These are phyloP conservation scores for Trichoderma cornu-damae DNA, from an alignment of 2,329 filamentous ascomycete genomes.

Conservation along the genomic window DNA sequence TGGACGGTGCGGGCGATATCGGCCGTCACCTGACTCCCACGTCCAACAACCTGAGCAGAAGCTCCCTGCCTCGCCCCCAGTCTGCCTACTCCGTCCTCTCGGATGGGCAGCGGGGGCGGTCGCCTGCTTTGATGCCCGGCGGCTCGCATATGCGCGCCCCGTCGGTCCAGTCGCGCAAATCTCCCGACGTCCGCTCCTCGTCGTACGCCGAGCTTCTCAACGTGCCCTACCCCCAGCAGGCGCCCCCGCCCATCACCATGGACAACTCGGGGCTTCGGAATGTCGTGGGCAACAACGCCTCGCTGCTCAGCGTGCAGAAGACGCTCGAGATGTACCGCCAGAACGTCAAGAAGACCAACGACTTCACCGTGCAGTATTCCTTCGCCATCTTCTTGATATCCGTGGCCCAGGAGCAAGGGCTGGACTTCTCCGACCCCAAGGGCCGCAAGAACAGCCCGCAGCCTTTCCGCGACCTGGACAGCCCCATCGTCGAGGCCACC, in stretches of 20 bases:
- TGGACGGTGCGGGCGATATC: constrained; percentile 46
- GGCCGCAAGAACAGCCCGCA: constrained; percentile 45
- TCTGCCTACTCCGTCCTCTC: constrained; percentile 73
- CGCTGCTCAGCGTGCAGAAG: constrained; percentile 82
- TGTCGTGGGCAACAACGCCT: constrained; percentile 82
- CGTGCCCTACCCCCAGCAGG: constrained; percentile 74
- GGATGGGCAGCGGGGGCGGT: constrained; percentile 62
- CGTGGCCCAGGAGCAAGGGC: constrained; percentile 72
- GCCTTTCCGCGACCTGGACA: constrained; percentile 42
- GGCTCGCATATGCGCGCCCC: constrained; percentile 43
- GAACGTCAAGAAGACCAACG: constrained; percentile 96
- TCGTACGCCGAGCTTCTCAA: constrained; percentile 59
- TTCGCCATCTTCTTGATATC: constrained; percentile 94
- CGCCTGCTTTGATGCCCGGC: constrained; percentile 44
- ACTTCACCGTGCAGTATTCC: constrained; percentile 85
- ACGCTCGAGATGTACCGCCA: constrained; percentile 96
- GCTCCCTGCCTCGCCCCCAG: constrained; percentile 60
- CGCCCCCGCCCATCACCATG: constrained; percentile 59
- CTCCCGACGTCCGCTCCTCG: constrained; percentile 49
- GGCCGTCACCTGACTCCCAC: constrained; percentile 60
- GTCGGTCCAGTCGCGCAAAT: constrained; percentile 49
- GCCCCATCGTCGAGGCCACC: constrained; percentile 42
- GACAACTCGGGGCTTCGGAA: constrained; percentile 78
- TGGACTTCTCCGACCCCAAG: constrained; percentile 46
- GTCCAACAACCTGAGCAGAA: constrained; percentile 49